Percentiles rank a stretch among this genome's conserved stretches.
Conservation (phyloP, 805 yeast species). For the Spathaspora girioi region DNA sequence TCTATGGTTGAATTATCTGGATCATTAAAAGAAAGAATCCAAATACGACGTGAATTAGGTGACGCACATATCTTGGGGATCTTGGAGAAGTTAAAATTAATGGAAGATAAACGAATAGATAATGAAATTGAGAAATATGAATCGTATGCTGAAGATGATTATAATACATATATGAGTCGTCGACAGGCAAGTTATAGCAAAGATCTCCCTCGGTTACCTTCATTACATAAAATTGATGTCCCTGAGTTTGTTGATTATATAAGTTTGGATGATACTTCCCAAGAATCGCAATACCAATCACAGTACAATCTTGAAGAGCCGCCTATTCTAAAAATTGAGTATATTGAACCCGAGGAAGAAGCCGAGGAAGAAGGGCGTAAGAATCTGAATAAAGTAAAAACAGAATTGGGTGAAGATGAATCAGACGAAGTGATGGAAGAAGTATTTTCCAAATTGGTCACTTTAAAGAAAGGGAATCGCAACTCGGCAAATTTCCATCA, state of each 20-base stretch:
- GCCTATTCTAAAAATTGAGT: not conserved
- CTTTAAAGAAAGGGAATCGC: slow-evolving; percentile 19
- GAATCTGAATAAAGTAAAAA: not conserved
- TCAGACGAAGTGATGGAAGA: slow-evolving; percentile 12
- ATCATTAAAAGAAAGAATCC: slow-evolving; percentile 22
- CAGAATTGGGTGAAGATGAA: not conserved
- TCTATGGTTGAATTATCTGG: slow-evolving; percentile 26
- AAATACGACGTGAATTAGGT: slow-evolving; percentile 31
- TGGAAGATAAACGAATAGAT: slow-evolving; percentile 28
- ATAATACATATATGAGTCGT: slow-evolving; percentile 15
- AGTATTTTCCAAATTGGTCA: slow-evolving; percentile 23
- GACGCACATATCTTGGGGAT: slow-evolving; percentile 33
- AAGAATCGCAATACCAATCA: not conserved
- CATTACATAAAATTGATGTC: not conserved
- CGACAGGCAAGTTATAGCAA: not conserved
- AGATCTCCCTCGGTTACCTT: not conserved
- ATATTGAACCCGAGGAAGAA: not conserved
- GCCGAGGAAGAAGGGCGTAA: not conserved
- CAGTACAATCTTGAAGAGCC: not conserved
- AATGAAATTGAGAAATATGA: slow-evolving; percentile 38
- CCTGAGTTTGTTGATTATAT: not conserved
- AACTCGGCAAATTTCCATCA: slow-evolving; percentile 19
- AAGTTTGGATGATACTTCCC: not conserved
- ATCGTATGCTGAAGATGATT: slow-evolving; percentile 37
- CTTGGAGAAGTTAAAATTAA: slow-evolving; percentile 29